These are phyloP conservation scores for Globisporangium echinulatum DNA, from an alignment of 352 stramenopile genomes.

Conservation along the genomic window DNA sequence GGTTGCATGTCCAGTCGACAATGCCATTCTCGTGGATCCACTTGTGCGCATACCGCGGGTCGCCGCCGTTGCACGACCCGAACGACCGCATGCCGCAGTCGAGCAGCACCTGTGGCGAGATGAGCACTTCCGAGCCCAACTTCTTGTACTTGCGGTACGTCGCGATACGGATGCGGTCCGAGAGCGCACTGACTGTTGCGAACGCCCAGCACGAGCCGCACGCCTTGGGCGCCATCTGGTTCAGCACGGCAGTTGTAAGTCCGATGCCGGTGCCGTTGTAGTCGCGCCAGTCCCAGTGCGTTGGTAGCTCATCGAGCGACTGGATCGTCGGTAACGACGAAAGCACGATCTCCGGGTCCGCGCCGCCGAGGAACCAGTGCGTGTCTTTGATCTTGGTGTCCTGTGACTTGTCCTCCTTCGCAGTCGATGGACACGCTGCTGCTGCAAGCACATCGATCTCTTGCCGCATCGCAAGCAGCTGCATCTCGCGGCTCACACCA, in stretches of 20 bases:
- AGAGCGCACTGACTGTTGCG: constrained; percentile 60
- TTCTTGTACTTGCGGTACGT: constrained; percentile 50
- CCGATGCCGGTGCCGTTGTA: constrained; percentile 75
- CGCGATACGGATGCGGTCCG: constrained; percentile 72
- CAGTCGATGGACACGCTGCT: constrained; percentile 12
- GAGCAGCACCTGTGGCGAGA: constrained; percentile 63
- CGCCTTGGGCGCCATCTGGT: constrained; percentile 72
- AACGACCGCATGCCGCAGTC: constrained; percentile 81
- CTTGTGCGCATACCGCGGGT: constrained; percentile 74
- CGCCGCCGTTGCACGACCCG: constrained; percentile 69
- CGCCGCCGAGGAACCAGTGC: constrained; percentile 56
- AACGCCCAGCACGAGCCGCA: constrained; percentile 82
- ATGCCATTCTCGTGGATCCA: constrained; percentile 83
- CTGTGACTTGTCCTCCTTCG: constrained; percentile 7
- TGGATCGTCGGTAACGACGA: constrained; percentile 31
- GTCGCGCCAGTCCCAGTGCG: constrained; percentile 75
- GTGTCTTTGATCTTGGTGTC: constrained; percentile 26
- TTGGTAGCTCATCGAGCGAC: constrained; percentile 56
- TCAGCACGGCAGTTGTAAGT: constrained; percentile 65
- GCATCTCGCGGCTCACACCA: constrained; percentile 18
- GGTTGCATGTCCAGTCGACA: constrained; percentile 75
- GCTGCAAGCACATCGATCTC: constrained; percentile 52
- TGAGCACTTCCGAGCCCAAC: constrained; percentile 47
- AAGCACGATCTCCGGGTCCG: constrained; percentile 51
- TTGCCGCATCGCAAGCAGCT: constrained; percentile 41